Base-by-base conservation (phyloP, 2,329 filamentous ascomycete genomes). In the Colletotrichum scovillei region DNA sequence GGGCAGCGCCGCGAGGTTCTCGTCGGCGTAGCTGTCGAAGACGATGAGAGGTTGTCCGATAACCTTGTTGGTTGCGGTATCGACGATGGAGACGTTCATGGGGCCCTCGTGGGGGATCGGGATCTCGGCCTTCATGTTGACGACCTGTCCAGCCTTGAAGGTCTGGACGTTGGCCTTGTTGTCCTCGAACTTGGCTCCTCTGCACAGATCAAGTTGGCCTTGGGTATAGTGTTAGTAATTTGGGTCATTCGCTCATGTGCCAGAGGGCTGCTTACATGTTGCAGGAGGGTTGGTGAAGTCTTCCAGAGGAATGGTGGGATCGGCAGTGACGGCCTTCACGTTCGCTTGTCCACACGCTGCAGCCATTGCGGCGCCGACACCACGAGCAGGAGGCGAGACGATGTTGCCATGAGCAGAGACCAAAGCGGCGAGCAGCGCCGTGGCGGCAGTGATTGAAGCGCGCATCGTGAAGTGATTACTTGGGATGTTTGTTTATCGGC, bases 81-180 rank as follows among this genome's bases (percentile, higher is more conserved):
- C 84, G 76, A 92, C 85, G 63, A 92, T 85, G 22, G 87, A 89
- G 52, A 92, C 88, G 79, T 92, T 92, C 78, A 81, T 82, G 16
- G 83, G 82, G 0, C 85, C 85, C 22, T 84, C 84, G 79, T 86
- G 85, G 7, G 86, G 82, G 66, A 87, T 86, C 11, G 84, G 81
- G 14, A 87, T 78, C 30, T 75, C 76, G 49, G 85, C 81, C 9
- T 78, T 80, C 76, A 88, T 83, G 75, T 81, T 79, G 70, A 88
- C 79, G 26, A 80, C 80, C 76, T 88, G 80, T n/a, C 86, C 86
- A 0, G 84, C 77, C 0, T 78, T 77, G 77, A 83, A 87, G 52
- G 77, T 80, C 78, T 87, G 85, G 6, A 88, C 82, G 24, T 80
- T 81, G 68, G 79, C 80, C 28, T 74, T 75, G 79, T 87, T 87